Percentiles rank a stretch among this genome's conserved stretches.
phyloP scores from a whole-genome alignment of 768 basidiomycete genomes.

The Lentinula edodes region DNA sequence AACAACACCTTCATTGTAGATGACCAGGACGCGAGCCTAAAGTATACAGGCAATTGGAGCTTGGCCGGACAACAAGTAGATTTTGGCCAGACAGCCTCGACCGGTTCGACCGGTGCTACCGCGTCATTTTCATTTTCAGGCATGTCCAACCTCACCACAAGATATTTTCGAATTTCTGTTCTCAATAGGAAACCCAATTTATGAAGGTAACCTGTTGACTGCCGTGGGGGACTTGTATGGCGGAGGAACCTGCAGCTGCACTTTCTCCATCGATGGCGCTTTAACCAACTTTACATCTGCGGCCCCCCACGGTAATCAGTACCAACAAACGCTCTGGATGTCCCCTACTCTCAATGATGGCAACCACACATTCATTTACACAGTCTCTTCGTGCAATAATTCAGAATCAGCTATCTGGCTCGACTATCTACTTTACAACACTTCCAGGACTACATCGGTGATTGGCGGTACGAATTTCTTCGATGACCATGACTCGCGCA shows the following conservation, averaged over 20 bases:
- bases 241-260: conserved; percentile 12
- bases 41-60: conserved; percentile 8
- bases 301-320: not conserved
- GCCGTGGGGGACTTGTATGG: conserved; percentile 14
- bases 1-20: conserved; percentile 8
- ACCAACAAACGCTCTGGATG: conserved; percentile 15
- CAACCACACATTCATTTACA: conserved; percentile 17
- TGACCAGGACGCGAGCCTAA: conserved; percentile 9
- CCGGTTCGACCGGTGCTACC: conserved; percentile 12
- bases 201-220: conserved; percentile 13
- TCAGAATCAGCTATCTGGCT: conserved; percentile 13
- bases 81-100: conserved; percentile 16
- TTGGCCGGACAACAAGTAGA: conserved; percentile 6
- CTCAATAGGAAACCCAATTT: not conserved
- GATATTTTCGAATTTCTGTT: not conserved
- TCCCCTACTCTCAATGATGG: conserved; percentile 13
- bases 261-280: conserved; percentile 14
- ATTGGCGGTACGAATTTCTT: conserved; percentile 14
- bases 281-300: conserved; percentile 12
- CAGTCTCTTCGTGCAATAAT: conserved; percentile 12
- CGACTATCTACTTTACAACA: conserved; percentile 18
- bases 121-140: conserved; percentile 17
- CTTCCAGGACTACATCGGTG: conserved; percentile 10
- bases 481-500: conserved; percentile 14
- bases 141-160: conserved; percentile 1